phyloP scores from a whole-genome alignment of 139 green algal species.

The Pleodorina starrii region DNA sequence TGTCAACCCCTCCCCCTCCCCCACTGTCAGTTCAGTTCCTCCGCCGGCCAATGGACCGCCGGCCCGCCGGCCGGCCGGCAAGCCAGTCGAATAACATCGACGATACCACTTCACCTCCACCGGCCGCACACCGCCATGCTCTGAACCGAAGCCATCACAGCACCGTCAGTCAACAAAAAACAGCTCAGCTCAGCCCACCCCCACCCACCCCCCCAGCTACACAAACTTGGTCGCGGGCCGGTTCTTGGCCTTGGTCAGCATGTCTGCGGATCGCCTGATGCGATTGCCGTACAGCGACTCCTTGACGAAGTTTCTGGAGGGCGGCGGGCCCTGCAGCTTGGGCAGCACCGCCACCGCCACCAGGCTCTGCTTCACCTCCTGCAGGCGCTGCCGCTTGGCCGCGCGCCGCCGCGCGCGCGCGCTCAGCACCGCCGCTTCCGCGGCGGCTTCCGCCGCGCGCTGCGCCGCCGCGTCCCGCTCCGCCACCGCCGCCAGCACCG shows the following conservation, averaged over 20 bases:
- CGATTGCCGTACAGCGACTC: constrained; percentile 42
- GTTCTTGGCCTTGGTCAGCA: neutral
- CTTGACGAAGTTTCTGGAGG: neutral
- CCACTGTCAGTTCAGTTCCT: too few species aligned
- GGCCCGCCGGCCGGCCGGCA: too few species aligned
- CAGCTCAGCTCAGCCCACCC: too few species aligned
- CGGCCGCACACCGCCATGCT: too few species aligned
- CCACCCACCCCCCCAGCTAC: neutral
- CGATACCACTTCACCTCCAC: too few species aligned
- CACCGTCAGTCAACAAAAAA: too few species aligned
- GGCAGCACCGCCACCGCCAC: constrained; percentile 42
- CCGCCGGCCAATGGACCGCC: too few species aligned
- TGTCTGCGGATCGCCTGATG: neutral
- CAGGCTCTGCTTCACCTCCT: neutral
- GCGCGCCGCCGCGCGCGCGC: neutral
- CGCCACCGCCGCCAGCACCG: constrained; percentile 12
- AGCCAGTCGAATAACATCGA: too few species aligned
- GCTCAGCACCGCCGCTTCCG: neutral
- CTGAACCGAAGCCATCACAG: too few species aligned
- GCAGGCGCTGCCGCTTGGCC: constrained; percentile 8
- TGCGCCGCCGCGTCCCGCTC: constrained; percentile 14
- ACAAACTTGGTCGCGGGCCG: constrained; percentile 27
- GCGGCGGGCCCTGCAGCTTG: neutral
- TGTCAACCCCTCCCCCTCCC: too few species aligned
- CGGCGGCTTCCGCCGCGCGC: neutral